phyloP scores from a whole-genome alignment of 2,329 filamentous ascomycete species.

The Fusarium continuum region DNA sequence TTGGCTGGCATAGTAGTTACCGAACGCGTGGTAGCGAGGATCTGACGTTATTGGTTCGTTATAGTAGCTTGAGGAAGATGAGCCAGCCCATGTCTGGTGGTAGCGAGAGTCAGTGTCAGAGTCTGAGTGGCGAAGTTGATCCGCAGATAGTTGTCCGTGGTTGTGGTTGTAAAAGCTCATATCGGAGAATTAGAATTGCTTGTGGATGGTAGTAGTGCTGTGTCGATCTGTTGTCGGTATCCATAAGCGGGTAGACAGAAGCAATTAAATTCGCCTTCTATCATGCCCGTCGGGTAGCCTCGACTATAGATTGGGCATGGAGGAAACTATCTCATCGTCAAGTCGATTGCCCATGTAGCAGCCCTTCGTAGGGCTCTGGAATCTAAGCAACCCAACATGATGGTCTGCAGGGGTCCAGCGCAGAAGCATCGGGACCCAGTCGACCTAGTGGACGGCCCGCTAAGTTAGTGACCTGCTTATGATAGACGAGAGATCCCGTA shows the following conservation, averaged over 20 bases:
- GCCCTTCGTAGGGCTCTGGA: slow-evolving; percentile 22
- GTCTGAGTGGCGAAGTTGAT: slow-evolving; percentile 33
- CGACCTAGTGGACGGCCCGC: slow-evolving; percentile 18
- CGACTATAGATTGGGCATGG: slow-evolving; percentile 12
- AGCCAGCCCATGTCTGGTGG: slow-evolving; percentile 20
- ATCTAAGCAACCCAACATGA: slow-evolving; percentile 7
- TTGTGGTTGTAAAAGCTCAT: slow-evolving; percentile 32
- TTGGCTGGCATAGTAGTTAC: slow-evolving; percentile 31
- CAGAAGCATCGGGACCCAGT: slow-evolving; percentile 7
- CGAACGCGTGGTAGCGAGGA: slow-evolving; percentile 29
- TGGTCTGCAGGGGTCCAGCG: slow-evolving; percentile 8
- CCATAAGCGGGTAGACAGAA: slow-evolving; percentile 35
- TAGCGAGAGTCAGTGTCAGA: slow-evolving; percentile 31
- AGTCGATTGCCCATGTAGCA: not conserved
- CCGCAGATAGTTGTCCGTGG: slow-evolving; percentile 23
- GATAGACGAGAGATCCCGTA: slow-evolving; percentile 21
- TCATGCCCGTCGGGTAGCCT: slow-evolving; percentile 8
- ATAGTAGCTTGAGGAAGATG: slow-evolving; percentile 21
- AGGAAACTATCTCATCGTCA: not conserved
- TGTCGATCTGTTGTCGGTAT: slow-evolving; percentile 38
- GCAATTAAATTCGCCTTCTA: slow-evolving; percentile 30
- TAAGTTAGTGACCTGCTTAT: slow-evolving; percentile 26
- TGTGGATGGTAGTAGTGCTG: slow-evolving; percentile 29
- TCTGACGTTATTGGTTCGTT: slow-evolving; percentile 25
- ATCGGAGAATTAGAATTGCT: slow-evolving; percentile 23